phyloP scores from a whole-genome alignment of 2,329 filamentous ascomycete species.

The Fusarium udum region DNA sequence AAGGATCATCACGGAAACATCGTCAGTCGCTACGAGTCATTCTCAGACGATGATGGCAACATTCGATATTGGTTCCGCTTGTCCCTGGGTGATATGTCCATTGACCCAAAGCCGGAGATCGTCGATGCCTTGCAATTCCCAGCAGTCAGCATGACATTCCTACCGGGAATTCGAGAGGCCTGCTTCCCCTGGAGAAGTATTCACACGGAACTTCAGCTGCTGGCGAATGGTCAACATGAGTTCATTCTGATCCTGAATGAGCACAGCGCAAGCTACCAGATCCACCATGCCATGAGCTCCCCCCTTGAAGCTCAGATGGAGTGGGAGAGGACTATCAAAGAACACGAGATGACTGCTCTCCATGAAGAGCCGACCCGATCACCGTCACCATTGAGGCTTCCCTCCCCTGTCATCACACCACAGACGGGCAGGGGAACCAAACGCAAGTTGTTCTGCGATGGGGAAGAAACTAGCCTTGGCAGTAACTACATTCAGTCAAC shows the following conservation, averaged over 20 bases:
- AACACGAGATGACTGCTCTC: neutral
- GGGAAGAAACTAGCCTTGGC: neutral
- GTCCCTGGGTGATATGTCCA: neutral
- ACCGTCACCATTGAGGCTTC: neutral
- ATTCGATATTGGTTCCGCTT: conserved; percentile 8
- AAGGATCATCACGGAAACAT: neutral
- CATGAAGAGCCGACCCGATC: neutral
- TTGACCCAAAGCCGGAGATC: neutral
- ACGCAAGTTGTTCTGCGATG: neutral
- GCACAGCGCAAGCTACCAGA: neutral
- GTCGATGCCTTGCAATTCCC: neutral
- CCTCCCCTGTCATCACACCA: neutral
- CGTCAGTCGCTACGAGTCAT: neutral
- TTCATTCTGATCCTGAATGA: neutral
- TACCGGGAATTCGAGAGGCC: neutral
- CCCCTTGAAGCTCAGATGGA: conserved; percentile 1
- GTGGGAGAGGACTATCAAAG: neutral
- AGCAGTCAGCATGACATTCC: neutral
- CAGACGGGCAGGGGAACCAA: neutral
- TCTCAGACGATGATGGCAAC: neutral
- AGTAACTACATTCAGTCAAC: neutral
- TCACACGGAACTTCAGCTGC: neutral
- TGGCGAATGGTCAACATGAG: neutral
- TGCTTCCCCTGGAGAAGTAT: neutral
- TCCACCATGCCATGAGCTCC: neutral